Conservation (phyloP, 805 yeast species). For the Starmerella ratchasimensis region DNA sequence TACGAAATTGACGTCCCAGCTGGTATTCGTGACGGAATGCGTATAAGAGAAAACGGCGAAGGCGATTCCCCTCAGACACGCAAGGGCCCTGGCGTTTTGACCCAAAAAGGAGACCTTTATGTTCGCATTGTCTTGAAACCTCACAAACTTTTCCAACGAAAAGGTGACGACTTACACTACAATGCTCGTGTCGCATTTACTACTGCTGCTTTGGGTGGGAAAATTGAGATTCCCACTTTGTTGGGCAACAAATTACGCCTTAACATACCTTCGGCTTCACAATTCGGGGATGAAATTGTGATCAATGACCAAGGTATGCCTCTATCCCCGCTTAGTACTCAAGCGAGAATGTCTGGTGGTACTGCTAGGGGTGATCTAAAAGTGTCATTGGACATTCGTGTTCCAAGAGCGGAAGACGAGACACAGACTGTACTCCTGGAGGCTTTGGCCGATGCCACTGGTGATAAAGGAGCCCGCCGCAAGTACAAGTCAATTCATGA, state of each 20-base stretch:
- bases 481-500: conserved; percentile 30
- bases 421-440: conserved; percentile 82
- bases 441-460: conserved; percentile 82
- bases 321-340: conserved; percentile 9
- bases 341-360: conserved; percentile 24
- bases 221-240: conserved; percentile 77
- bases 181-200: conserved; percentile 71
- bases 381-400: conserved; percentile 56
- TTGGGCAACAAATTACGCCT: conserved; percentile 56
- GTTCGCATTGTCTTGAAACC: conserved; percentile 65
- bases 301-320: conserved; percentile 88
- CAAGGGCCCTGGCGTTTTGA: conserved; percentile 51
- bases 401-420: conserved; percentile 62
- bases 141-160: conserved; percentile 57
- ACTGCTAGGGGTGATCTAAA: conserved; percentile 65
- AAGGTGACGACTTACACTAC: conserved; percentile 51
- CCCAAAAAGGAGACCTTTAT: conserved; percentile 64
- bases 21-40: conserved; percentile 76
- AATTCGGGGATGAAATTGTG: conserved; percentile 54
- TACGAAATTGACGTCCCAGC: conserved; percentile 76
- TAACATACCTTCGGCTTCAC: conserved; percentile 75
- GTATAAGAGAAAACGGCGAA: conserved; percentile 69
- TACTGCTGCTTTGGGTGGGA: conserved; percentile 93
- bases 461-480: conserved; percentile 67
- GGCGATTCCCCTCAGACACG: conserved; percentile 83